Conservation (phyloP, 176 grass and related monocot genomes). For the Oryza glumipatula region DNA sequence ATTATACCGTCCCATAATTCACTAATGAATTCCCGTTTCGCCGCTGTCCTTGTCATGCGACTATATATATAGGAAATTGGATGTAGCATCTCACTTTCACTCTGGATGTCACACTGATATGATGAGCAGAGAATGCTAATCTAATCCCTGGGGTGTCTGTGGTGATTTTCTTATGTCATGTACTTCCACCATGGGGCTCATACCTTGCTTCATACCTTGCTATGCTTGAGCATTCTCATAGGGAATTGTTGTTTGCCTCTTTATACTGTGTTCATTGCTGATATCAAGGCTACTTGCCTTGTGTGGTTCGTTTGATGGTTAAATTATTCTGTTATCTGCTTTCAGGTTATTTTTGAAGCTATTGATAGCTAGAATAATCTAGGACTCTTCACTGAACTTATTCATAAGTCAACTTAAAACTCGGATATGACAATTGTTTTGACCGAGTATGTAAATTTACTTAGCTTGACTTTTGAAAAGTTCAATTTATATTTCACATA, state of each 20-base stretch:
- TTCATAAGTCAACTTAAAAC: neutral
- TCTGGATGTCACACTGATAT: neutral
- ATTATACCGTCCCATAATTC: neutral
- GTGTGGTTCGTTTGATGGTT: neutral
- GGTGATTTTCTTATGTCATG: neutral
- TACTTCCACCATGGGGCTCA: neutral
- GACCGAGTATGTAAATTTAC: neutral
- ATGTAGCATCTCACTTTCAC: neutral
- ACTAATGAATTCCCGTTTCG: neutral
- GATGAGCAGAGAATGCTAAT: neutral
- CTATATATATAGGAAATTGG: neutral
- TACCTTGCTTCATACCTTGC: neutral
- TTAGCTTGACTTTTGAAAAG: neutral
- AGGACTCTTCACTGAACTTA: slow-evolving; percentile 3
- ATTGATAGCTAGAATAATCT: neutral
- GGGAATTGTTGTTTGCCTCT: neutral
- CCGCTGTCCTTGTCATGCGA: neutral
- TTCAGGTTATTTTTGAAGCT: neutral
- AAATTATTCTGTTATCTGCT: neutral
- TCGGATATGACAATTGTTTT: neutral
- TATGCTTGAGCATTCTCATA: neutral
- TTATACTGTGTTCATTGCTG: neutral
- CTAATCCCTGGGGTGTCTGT: neutral
- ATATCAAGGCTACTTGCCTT: neutral
- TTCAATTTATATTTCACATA: neutral